These are phyloP conservation scores for Aspergillus coremiiformis DNA, from an alignment of 495 filamentous ascomycete genomes.

Conservation along the genomic window DNA sequence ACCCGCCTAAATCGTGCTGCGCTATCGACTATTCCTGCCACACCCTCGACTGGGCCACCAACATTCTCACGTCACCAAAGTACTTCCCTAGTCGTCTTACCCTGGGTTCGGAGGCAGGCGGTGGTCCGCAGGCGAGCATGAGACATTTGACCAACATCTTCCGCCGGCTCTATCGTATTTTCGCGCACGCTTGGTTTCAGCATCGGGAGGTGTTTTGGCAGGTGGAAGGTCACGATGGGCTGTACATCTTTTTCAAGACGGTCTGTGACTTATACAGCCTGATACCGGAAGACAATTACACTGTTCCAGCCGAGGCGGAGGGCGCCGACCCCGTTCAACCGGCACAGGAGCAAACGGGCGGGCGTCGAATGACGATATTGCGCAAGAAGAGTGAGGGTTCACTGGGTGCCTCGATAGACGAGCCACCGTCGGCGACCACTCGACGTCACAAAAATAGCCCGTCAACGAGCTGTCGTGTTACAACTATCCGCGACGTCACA, in stretches of 20 bases:
- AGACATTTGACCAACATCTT: conserved; percentile 92
- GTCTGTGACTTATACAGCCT: conserved; percentile 87
- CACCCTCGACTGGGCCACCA: conserved; percentile 93
- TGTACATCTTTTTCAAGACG: conserved; percentile 95
- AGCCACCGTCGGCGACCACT: conserved; percentile 51
- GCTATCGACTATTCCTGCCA: conserved; percentile 99
- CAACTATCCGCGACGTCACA: conserved; percentile 62
- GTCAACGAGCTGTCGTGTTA: conserved; percentile 65
- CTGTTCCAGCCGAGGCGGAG: conserved; percentile 87
- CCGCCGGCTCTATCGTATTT: conserved; percentile 87
- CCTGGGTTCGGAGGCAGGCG: conserved; percentile 55
- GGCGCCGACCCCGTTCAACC: conserved; percentile 51
- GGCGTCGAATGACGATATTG: conserved; percentile 40
- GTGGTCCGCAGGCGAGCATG: conserved; percentile 52
- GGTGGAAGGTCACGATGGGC: conserved; percentile 76
- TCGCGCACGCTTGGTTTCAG: conserved; percentile 98
- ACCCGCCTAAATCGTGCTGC: conserved; percentile 88
- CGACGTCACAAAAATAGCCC: conserved; percentile 66
- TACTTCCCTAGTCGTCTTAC: conserved; percentile 86
- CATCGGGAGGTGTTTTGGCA: conserved; percentile 93
- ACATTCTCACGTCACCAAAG: conserved; percentile 81
- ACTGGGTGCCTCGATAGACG: conserved; percentile 18
- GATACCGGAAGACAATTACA: conserved; percentile 89
- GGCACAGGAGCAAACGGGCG: conserved; percentile 24
- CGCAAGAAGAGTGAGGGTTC: conserved; percentile 30